A percentile compares a stretch with the other conserved stretches of the same genome.
These are phyloP conservation scores for Fusarium illudens DNA, from an alignment of 2,329 filamentous ascomycete genomes.

Conservation along the genomic window DNA sequence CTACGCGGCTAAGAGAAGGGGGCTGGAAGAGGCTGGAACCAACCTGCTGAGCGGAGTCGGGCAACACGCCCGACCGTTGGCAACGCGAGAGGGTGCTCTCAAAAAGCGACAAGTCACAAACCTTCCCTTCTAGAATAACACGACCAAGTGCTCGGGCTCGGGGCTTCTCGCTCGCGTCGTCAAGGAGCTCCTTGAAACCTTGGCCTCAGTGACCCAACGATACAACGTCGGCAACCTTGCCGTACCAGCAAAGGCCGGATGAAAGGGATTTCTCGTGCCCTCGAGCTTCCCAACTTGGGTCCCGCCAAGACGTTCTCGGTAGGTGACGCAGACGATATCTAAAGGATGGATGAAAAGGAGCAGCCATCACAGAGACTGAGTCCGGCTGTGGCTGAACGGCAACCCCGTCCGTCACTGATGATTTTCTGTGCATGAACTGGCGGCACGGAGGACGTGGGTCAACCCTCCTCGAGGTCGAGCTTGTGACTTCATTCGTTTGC, in stretches of 20 bases:
- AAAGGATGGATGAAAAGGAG: not conserved
- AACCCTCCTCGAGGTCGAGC: not conserved
- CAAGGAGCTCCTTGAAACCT: not conserved
- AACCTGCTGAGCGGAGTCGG: not conserved
- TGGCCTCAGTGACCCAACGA: not conserved
- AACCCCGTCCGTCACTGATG: not conserved
- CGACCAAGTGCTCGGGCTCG: not conserved
- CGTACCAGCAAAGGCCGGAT: not conserved
- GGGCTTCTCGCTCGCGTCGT: not conserved
- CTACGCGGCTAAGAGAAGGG: not conserved
- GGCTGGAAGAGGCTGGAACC: not conserved
- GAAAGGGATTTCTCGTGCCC: not conserved
- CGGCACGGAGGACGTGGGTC: not conserved
- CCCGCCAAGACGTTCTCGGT: not conserved
- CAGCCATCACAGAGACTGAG: not conserved
- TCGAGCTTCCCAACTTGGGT: not conserved
- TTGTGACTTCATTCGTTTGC: not conserved
- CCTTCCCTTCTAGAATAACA: constrained; percentile 18
- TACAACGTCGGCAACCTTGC: not conserved
- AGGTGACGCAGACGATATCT: not conserved
- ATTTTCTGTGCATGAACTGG: constrained; percentile 11
- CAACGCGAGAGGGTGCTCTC: not conserved
- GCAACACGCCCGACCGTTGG: not conserved
- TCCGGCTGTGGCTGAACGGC: not conserved
- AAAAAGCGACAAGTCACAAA: constrained; percentile 8